A percentile compares a stretch with the other conserved stretches of the same genome.
Conservation (phyloP, 164 flowering plant species). For the Tinospora cordifolia region DNA sequence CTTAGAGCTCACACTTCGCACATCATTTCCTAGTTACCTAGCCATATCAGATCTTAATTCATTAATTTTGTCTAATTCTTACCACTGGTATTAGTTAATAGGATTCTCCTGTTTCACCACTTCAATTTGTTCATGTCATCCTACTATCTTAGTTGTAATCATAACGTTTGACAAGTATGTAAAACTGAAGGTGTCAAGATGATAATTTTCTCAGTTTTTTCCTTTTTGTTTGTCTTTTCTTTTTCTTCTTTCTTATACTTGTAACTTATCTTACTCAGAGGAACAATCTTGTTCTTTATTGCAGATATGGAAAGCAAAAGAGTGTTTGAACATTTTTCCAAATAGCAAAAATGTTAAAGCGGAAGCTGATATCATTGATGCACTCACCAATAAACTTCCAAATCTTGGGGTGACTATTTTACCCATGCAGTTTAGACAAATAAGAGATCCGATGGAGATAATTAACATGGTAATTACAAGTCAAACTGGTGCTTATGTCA, state of each 20-base stretch:
- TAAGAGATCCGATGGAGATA: slow-evolving; percentile 88
- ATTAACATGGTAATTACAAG: slow-evolving; percentile 73
- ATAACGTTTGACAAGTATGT: not conserved
- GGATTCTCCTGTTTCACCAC: not conserved
- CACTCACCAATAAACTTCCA: slow-evolving; percentile 79
- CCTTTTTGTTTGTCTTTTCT: too few species aligned
- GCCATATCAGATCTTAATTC: not conserved
- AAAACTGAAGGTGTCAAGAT: not conserved
- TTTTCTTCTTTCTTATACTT: not conserved
- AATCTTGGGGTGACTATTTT: slow-evolving; percentile 85
- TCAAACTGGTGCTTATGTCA: slow-evolving; percentile 82
- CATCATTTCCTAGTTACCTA: not conserved
- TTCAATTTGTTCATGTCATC: not conserved
- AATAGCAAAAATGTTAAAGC: slow-evolving; percentile 64
- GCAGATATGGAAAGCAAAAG: slow-evolving; percentile 98
- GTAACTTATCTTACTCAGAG: not conserved
- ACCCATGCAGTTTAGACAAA: slow-evolving; percentile 86
- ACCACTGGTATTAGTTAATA: not conserved
- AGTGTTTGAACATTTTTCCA: slow-evolving; percentile 79
- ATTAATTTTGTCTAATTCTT: not conserved
- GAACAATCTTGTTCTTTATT: not conserved
- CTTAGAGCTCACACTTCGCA: not conserved
- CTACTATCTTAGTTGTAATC: not conserved
- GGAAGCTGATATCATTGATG: slow-evolving; percentile 83
- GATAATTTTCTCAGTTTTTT: too few species aligned